Conservation (phyloP, 2,329 filamentous ascomycete species). For the Aspergillus quadrilineatus region DNA sequence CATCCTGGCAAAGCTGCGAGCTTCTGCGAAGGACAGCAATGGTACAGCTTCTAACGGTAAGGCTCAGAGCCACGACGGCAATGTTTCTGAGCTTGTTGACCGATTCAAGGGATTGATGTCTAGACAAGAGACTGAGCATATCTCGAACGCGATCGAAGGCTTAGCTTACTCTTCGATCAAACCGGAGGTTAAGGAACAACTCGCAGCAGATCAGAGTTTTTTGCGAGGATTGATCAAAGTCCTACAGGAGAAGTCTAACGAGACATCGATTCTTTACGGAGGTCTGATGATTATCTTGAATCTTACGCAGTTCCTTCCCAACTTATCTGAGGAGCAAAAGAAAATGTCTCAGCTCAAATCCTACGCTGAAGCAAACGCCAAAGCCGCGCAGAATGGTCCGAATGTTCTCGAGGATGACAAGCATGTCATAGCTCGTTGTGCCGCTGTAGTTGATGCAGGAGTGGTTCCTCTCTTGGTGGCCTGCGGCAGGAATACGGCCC, state of each 20-base stretch:
- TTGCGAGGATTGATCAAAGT: constrained; percentile 64
- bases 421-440: constrained; percentile 73
- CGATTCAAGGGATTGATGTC: constrained; percentile 53
- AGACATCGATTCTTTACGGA: constrained; percentile 76
- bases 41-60: constrained; percentile 33
- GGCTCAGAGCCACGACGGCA: constrained; percentile 42
- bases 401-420: constrained; percentile 74
- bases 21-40: constrained; percentile 32
- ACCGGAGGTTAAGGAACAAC: constrained; percentile 77
- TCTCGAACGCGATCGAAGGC: constrained; percentile 81
- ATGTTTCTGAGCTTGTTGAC: constrained; percentile 54
- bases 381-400: constrained; percentile 59
- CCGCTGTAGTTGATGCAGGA: constrained; percentile 73
- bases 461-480: constrained; percentile 74
- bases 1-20: constrained; percentile 65
- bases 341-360: constrained; percentile 89
- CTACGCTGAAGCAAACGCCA: constrained; percentile 82
- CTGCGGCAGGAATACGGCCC: constrained; percentile 67
- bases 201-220: constrained; percentile 67
- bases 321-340: constrained; percentile 83
- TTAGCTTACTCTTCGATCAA: constrained; percentile 88
- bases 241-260: constrained; percentile 51
- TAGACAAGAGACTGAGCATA: constrained; percentile 48
- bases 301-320: constrained; percentile 75
- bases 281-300: constrained; percentile 83